phyloP scores from a whole-genome alignment of 768 basidiomycete species.

The Suillus luteus region DNA sequence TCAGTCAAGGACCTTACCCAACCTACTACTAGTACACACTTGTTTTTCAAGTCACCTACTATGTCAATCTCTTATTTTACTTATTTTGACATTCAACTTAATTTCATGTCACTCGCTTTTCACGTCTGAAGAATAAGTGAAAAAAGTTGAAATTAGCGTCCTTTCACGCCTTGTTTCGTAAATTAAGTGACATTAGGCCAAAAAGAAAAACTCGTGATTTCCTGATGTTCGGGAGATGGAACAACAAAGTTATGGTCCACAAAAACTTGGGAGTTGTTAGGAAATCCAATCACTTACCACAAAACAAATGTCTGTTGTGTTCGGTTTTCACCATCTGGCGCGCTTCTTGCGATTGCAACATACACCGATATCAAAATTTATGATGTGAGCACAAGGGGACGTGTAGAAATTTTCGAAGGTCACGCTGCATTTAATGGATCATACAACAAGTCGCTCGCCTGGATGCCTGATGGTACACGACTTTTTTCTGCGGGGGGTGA shows the following conservation, averaged over 20 bases:
- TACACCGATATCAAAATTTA: not conserved
- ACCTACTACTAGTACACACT: too few relatives aligned
- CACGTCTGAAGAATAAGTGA: too few relatives aligned
- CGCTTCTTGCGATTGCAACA: not conserved
- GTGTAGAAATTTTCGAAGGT: not conserved
- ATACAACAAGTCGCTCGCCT: not conserved
- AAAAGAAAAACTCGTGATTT: too few relatives aligned
- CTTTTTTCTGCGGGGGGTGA: not conserved
- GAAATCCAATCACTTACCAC: not conserved
- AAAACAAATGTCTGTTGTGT: not conserved
- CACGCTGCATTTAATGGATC: not conserved
- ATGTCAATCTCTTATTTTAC: too few relatives aligned
- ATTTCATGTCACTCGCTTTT: too few relatives aligned
- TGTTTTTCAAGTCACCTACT: too few relatives aligned
- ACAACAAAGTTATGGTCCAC: not conserved
- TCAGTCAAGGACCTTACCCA: too few relatives aligned
- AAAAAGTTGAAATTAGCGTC: too few relatives aligned
- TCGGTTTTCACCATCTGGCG: not conserved
- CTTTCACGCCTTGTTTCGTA: too few relatives aligned
- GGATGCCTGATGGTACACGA: not conserved
- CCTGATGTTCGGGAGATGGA: not conserved
- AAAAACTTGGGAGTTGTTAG: not conserved
- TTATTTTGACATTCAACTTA: too few relatives aligned
- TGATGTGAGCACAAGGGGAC: not conserved
- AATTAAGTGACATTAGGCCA: too few relatives aligned